Percentiles rank a stretch among this genome's conserved stretches.
phyloP scores from a whole-genome alignment of 306 rosid genomes.

The Trichosanthes truncata region DNA sequence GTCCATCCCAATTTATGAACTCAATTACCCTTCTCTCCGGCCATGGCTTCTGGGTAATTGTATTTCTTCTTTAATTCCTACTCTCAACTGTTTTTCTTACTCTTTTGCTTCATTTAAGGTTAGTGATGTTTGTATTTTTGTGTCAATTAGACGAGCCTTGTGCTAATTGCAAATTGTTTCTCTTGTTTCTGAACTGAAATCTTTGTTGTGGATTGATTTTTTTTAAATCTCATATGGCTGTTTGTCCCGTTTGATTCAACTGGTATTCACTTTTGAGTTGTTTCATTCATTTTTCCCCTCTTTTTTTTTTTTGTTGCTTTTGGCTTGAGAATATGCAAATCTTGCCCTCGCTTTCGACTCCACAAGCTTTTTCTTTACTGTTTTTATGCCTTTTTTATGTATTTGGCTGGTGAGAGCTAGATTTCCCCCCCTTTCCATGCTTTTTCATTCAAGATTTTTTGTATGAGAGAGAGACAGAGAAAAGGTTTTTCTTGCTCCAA shows the following conservation, averaged over 20 bases:
- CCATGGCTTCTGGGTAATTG: not conserved
- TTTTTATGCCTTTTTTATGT: slow-evolving; percentile 2
- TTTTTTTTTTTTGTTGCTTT: not conserved
- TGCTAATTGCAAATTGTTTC: not conserved
- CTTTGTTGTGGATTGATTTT: not conserved
- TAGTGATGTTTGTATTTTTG: not conserved
- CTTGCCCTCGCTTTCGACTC: not conserved
- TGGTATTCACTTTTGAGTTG: not conserved
- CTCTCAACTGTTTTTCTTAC: not conserved
- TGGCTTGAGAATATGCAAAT: slow-evolving; percentile 1
- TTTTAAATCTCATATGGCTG: not conserved
- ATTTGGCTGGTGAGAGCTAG: not conserved
- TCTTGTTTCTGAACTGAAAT: not conserved
- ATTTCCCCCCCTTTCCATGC: not conserved
- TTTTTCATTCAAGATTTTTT: not conserved
- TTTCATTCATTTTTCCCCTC: not conserved
- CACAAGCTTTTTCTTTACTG: not conserved
- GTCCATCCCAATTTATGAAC: not conserved
- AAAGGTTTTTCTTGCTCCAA: not conserved
- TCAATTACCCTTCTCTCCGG: not conserved
- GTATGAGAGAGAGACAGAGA: not conserved
- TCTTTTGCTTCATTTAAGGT: not conserved
- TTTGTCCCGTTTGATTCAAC: not conserved
- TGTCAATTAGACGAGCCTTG: not conserved
- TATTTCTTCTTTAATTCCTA: not conserved